Conservation (phyloP, 1,284 basidiomycete species). For the Marasmius fiardii region DNA sequence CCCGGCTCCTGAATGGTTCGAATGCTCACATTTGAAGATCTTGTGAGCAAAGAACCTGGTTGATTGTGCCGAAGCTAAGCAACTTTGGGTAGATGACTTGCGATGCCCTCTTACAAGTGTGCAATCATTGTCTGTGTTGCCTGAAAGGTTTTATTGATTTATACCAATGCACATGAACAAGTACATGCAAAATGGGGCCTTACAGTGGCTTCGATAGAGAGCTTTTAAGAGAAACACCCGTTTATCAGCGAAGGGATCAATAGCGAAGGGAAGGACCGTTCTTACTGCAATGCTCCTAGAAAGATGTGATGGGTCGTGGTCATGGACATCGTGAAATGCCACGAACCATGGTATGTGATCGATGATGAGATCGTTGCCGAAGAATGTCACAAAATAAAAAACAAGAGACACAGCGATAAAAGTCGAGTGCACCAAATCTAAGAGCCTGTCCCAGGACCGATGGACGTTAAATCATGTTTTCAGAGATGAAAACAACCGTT, state of each 20-base stretch:
- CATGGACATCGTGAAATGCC: neutral
- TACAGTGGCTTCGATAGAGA: conserved; percentile 42
- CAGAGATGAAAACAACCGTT: neutral
- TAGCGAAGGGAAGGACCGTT: conserved; percentile 5
- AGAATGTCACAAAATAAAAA: conserved; percentile 36
- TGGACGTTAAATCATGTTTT: neutral
- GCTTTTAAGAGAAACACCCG: neutral
- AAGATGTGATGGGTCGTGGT: conserved; percentile 3
- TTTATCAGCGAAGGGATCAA: too few species aligned
- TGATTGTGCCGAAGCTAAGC: neutral
- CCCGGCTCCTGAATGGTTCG: neutral
- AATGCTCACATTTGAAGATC: conserved; percentile 34
- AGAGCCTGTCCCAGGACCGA: conserved; percentile 23
- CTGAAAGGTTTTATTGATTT: conserved; percentile 15
- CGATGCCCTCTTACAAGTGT: conserved; percentile 31
- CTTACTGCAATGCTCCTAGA: conserved; percentile 41
- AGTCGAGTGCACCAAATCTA: conserved; percentile 35
- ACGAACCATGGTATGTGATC: conserved; percentile 37
- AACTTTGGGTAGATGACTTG: neutral
- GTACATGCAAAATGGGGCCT: conserved; percentile 11
- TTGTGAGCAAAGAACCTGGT: conserved; percentile 32
- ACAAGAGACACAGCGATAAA: conserved; percentile 34
- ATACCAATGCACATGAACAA: neutral
- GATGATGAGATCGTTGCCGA: conserved; percentile 27
- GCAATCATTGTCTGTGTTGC: conserved; percentile 36